These are phyloP conservation scores for Wickerhamiella spandovensis DNA, from an alignment of 805 yeast species.

Conservation along the genomic window DNA sequence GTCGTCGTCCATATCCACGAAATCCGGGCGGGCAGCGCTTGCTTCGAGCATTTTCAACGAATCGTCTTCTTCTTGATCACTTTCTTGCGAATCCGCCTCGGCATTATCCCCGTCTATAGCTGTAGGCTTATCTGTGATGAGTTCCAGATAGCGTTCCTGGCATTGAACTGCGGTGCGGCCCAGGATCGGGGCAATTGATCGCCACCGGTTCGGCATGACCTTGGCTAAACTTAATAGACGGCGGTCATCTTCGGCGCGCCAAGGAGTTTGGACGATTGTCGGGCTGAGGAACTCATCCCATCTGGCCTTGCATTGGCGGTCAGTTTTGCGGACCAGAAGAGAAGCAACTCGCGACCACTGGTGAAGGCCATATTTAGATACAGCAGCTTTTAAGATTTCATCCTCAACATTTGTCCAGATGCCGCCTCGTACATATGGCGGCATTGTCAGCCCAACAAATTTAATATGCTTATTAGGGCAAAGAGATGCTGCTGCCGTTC, in stretches of 20 bases:
- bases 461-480: neutral
- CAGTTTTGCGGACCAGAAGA: conserved; percentile 67
- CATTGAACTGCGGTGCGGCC: conserved; percentile 82
- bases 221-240: conserved; percentile 52
- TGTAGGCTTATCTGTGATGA: conserved; percentile 31
- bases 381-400: conserved; percentile 79
- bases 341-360: conserved; percentile 94
- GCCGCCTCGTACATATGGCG: conserved; percentile 74
- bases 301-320: conserved; percentile 82
- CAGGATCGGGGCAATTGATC: conserved; percentile 67
- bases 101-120: conserved; percentile 25
- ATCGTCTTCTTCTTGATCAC: neutral
- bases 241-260: conserved; percentile 70
- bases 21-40: conserved; percentile 70
- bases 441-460: neutral
- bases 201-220: conserved; percentile 85
- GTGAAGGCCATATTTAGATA: conserved; percentile 81
- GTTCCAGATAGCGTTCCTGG: conserved; percentile 66
- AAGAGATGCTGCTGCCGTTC: neutral
- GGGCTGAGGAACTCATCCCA: conserved; percentile 90
- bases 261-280: conserved; percentile 42
- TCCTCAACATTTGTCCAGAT: conserved; percentile 80
- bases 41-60: conserved; percentile 33
- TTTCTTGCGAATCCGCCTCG: conserved; percentile 29
- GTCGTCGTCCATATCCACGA: conserved; percentile 68